Evolutionary conservation across 129 eudicot genomes (phyloP), one percentile per base, ranked within the genome.

Genomic region (Scalesia atractyloides): DNA sequence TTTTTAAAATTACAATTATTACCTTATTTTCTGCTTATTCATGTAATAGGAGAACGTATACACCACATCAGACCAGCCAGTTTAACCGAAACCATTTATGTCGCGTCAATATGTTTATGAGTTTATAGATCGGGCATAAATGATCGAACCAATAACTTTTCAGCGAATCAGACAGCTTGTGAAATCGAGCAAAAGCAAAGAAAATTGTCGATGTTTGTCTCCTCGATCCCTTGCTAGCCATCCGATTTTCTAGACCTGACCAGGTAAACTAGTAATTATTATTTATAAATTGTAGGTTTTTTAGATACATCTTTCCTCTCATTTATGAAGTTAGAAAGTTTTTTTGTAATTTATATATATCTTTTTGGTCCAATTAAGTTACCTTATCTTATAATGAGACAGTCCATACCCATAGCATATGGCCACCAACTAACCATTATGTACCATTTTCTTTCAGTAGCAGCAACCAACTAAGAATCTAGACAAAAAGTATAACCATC

Each of bases 401-500:
- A 34, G 43, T 57, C 60, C 73, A 54, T 37, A 34, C 44, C 59
- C 49, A 54, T 75, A 54, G 68, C 62, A 68, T 22, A 69, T 50
- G 70, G 46, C 76, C 56, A 77, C 75, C 76, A 9, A 66, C 50
- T 13, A 26, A 26, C 30, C 59, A 73, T 56, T 44, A 44, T 70
- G 22, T 13, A 54, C 46, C 9, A 11, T 41, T 53, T 66, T 66
- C 76, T 70, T 70, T 14, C 48, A 39, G 17, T 62, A 20, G 51
- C 76, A 77, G 70, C 72, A 70, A 78, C 77, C 59, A 56, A 5
- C 26, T 49, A 15, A 50, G 60, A 37, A 48, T 60, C 63, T 69
- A 47, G 81, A 69, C 30, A 46, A 77, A 58, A 69, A 76, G 63
- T 34, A 47, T 56, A 47, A 70, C 41, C 64, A 77, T 60, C 71